A percentile compares a stretch with the other conserved stretches of the same genome.
Conservation (phyloP, 2,329 filamentous ascomycete species). For the Alternaria infectoria region DNA sequence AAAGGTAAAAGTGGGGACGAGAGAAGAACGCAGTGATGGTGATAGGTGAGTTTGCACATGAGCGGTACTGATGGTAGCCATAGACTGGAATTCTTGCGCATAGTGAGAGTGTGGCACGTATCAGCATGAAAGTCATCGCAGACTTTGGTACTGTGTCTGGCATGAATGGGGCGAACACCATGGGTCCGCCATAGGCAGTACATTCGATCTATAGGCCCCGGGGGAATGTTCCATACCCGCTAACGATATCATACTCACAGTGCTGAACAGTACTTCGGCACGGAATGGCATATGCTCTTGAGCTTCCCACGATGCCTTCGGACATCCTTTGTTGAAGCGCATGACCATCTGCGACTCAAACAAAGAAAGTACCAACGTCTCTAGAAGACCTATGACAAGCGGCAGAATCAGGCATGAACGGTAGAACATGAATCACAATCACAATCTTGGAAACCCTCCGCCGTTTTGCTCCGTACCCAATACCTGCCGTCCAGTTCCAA, state of each 20-base stretch:
- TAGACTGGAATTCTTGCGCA: not conserved
- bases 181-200: not conserved
- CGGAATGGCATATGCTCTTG: not conserved
- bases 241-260: not conserved
- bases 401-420: no score
- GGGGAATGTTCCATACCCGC: not conserved
- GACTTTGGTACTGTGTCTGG: not conserved
- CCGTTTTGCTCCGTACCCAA: not conserved
- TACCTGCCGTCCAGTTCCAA: not conserved
- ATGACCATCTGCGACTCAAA: fast-evolving
- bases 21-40: not conserved
- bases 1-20: not conserved
- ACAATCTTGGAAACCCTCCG: not conserved
- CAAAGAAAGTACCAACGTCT: no score
- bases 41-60: not conserved
- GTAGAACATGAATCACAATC: no score
- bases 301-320: not conserved
- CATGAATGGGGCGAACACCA: not conserved
- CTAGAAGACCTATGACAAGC: no score
- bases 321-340: not conserved
- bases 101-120: not conserved
- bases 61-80: not conserved
- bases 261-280: not conserved
- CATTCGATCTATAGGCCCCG: not conserved
- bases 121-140: not conserved